These are phyloP conservation scores for Termitomyces sp. DNA, from an alignment of 768 basidiomycete species.

Conservation along the genomic window DNA sequence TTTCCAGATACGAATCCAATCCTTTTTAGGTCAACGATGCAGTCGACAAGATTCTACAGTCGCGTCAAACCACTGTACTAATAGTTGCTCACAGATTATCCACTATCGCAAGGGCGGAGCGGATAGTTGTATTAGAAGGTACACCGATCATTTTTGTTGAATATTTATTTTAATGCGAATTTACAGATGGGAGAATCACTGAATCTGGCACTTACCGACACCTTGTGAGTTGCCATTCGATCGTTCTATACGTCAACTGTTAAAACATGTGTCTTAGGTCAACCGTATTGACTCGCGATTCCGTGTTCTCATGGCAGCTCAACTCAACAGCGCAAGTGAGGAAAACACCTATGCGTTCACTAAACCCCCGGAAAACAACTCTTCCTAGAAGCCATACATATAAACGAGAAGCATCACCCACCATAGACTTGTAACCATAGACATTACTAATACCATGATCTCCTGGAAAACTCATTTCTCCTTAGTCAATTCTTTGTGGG, in stretches of 20 bases:
- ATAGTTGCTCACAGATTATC: slow-evolving; percentile 89
- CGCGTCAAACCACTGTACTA: slow-evolving; percentile 79
- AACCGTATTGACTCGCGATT: slow-evolving; percentile 72
- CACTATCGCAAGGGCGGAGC: slow-evolving; percentile 86
- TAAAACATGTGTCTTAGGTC: slow-evolving; percentile 40
- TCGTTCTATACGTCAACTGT: not conserved
- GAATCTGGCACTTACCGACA: slow-evolving; percentile 82
- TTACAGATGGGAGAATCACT: slow-evolving; percentile 66
- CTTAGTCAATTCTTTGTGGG: not conserved
- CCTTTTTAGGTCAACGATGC: slow-evolving; percentile 74
- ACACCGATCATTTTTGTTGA: slow-evolving; percentile 6
- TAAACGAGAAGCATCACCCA: not conserved
- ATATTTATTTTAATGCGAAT: not conserved
- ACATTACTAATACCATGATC: slow-evolving; percentile 1
- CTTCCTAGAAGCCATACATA: not conserved
- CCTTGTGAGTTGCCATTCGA: slow-evolving; percentile 45
- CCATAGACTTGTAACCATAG: not conserved
- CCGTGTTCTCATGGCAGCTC: slow-evolving; percentile 85
- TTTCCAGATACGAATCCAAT: not conserved
- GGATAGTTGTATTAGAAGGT: slow-evolving; percentile 89
- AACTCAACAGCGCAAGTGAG: slow-evolving; percentile 53
- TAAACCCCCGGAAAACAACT: not conserved
- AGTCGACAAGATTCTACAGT: slow-evolving; percentile 80
- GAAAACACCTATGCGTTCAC: slow-evolving; percentile 15
- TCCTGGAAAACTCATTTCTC: not conserved